Evolutionary conservation across 345 rosid genomes (phyloP).

Genomic region (sweet orange (Citrus sinensis)): DVS_A1.0 CM039163.1:50502501-50503000

Average conservation of each 20-base stretch:
- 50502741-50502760: not conserved
- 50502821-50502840: no score
- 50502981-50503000: constrained; percentile 81
- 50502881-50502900: not conserved
- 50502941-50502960: constrained; percentile 34
- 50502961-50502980: constrained; percentile 86
- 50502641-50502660: constrained; percentile 66
- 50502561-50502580: constrained; percentile 40
- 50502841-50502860: no score
- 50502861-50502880: not conserved
- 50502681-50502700: not conserved
- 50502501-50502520: not conserved
- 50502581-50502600: constrained; percentile 69
- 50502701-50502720: not conserved
- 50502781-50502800: not conserved
- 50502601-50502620: constrained; percentile 88
- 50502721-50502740: not conserved
- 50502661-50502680: constrained; percentile 76
- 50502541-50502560: constrained; percentile 62
- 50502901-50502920: not conserved
- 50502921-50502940: not conserved
- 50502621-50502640: constrained; percentile 67
- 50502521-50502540: not conserved
- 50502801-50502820: not conserved
- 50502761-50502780: not conserved